These are phyloP conservation scores for Sparassis latifolia DNA, from an alignment of 1,284 basidiomycete genomes.

Conservation along the genomic window DNA sequence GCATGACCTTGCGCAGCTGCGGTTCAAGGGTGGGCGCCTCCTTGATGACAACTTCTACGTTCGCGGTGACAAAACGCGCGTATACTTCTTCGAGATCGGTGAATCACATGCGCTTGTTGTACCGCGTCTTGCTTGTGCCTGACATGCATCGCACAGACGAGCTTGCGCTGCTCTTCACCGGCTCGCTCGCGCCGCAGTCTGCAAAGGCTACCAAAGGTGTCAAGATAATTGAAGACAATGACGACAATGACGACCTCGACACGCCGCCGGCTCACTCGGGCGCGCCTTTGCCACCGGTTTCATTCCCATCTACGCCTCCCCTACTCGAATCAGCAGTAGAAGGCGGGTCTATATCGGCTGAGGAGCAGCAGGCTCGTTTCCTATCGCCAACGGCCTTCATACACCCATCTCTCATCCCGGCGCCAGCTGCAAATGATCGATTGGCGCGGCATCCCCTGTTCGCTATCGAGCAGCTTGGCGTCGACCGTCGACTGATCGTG, in stretches of 20 bases:
- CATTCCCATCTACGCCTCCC: background rate
- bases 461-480: slow-evolving; percentile 67
- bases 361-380: background rate
- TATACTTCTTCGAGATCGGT: slow-evolving; percentile 92
- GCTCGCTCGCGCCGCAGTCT: slow-evolving; percentile 34
- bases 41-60: slow-evolving; percentile 93
- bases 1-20: slow-evolving; percentile 88
- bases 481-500: slow-evolving; percentile 85
- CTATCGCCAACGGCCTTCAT: slow-evolving; percentile 4
- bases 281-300: slow-evolving; percentile 1
- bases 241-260: slow-evolving; percentile 21
- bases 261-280: background rate
- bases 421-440: slow-evolving; percentile 8
- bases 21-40: slow-evolving; percentile 86
- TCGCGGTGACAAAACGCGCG: slow-evolving; percentile 92
- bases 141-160: slow-evolving; percentile 54
- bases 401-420: slow-evolving; percentile 12
- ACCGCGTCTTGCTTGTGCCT: background rate
- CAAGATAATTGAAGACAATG: slow-evolving; percentile 31
- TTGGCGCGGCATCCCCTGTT: slow-evolving; percentile 47
- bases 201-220: slow-evolving; percentile 24
- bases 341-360: background rate
- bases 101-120: slow-evolving; percentile 11
- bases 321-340: background rate
- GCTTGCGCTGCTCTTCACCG: slow-evolving; percentile 74